Evolutionary conservation across 1,284 basidiomycete genomes (phyloP), one percentile per base, ranked within the genome.

Genomic region (Naganishia liquefaciens): DNA sequence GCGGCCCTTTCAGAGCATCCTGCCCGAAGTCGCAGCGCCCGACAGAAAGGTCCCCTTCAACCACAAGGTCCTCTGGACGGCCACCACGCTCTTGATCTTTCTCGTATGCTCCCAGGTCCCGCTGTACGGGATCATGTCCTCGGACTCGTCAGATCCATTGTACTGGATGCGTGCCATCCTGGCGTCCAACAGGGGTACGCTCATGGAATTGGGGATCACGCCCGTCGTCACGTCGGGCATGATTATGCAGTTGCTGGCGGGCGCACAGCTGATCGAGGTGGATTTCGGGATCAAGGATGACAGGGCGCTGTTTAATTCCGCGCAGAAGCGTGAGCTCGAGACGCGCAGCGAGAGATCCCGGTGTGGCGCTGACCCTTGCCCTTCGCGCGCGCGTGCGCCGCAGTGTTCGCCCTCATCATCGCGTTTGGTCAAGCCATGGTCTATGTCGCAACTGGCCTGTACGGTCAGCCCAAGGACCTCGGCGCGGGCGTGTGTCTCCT

Each of bases 141-240:
- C 92, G 58, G 93, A 96, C 84, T 94, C 92, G 71, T 91, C 91
- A 62, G 95, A 99, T 82, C 95, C 96, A 15, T 87, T 99, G 55
- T 98, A 95, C 84, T 99, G 95, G 95, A 93, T 98, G 88, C 90
- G 95, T 82, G 94, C 94, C 81, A 98, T 99, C 81, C 86, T 98
- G 67, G 95, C 96, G 40, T 96, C 93, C 11, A 99, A 98, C 82
- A 86, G 96, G 70, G 95, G 95, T 71, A 99, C 95, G 0, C 88
- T 99, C 68, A 99, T 98, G 95, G 95, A 99, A 81, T 87, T 99
- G 67, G 95, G 96, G 73, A 98, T 98, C 74, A 94, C 88, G 52
- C 95, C 96, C 64, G 96, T 98, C 77, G 88, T 99, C 75, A 99
- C 95, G 15, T 90, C 88, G 49, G 95, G 95, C 73, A 99, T 98